Evolutionary conservation across 345 rosid genomes (phyloP), one percentile per base, ranked within the genome.

Genomic region (Acer saccharum): DNA sequence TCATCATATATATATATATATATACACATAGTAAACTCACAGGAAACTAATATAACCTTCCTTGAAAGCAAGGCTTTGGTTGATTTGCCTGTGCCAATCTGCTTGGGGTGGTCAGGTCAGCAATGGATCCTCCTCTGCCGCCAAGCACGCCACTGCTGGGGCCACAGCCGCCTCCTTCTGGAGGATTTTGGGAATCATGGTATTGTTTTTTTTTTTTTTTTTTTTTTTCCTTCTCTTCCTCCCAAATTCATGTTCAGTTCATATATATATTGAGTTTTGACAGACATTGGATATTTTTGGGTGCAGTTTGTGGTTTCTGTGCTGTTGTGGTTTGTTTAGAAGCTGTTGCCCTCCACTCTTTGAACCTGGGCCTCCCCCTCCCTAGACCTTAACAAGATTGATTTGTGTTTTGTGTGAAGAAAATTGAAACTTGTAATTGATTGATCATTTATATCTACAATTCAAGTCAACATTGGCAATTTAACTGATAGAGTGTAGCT

Each of bases 291-390:
- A 35, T 35, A 46, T 18, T 78, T 65, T 60, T 48, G 43, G 62
- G 69, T 68, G 79, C 84, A 90, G 94, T 67, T 52, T 81, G 77
- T 87, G 92, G 92, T 62, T 84, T 63, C 81, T 87, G 50, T 77
- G 91, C 78, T 91, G 91, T 78, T 88, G 90, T 35, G 92, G 92
- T 1, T 73, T 90, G 64, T 84, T 75, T 54, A 18, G 81, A 68
- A 78, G 86, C 85, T 90, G 91, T 84, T 90, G 86, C 72, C 89
- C 90, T 39, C 92, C 92, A 32, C 83, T 90, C 39, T 87, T 89
- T 74, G 88, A 85, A 68, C 79, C 88, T 9, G 87, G 79, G 65
- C 80, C 86, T 46, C 90, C 91, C 1, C 88, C 83, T 76, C 88
- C 86, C 6, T 84, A 13, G 54, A 69, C 10, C 43, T 68, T 35